Evolutionary conservation across 2,329 filamentous ascomycete species (phyloP).

Genomic region (Eutypa lata): DNA sequence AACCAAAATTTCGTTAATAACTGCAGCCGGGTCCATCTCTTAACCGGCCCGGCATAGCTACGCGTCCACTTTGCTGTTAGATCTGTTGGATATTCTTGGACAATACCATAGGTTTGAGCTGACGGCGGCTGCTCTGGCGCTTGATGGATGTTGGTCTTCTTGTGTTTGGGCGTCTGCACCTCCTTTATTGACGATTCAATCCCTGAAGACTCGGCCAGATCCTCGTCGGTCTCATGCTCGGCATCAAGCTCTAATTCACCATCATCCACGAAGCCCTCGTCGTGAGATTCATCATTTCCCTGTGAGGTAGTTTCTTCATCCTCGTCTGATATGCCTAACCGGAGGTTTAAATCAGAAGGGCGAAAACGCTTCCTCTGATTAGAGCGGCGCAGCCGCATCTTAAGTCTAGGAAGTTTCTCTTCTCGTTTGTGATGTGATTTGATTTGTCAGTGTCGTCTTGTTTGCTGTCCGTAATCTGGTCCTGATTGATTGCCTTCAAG

Average conservation of each 20-base stretch:
- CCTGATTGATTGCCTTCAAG: no score
- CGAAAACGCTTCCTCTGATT: constrained; percentile 24
- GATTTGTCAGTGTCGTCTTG: neutral
- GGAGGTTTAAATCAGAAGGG: constrained; percentile 13
- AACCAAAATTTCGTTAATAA: constrained; percentile 27
- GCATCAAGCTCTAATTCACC: neutral
- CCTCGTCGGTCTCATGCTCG: constrained; percentile 3
- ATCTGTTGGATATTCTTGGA: constrained; percentile 29
- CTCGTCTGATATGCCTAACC: constrained; percentile 19
- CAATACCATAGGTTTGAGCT: constrained; percentile 15
- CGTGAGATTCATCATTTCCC: constrained; percentile 15
- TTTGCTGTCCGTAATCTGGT: no score
- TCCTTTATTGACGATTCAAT: neutral
- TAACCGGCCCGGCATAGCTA: constrained; percentile 29
- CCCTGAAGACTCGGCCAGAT: neutral
- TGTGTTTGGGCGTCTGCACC: constrained; percentile 1
- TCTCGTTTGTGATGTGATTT: neutral
- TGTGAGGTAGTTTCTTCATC: constrained; percentile 11
- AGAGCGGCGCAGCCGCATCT: constrained; percentile 28
- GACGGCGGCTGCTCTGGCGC: constrained; percentile 12
- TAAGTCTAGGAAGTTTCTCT: neutral
- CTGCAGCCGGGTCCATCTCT: constrained; percentile 27
- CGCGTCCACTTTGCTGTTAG: constrained; percentile 30
- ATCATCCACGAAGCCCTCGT: constrained; percentile 23
- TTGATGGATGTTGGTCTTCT: constrained; percentile 10